phyloP scores from a whole-genome alignment of 441 rosid genomes.

The Euphorbia celastroides region DNA sequence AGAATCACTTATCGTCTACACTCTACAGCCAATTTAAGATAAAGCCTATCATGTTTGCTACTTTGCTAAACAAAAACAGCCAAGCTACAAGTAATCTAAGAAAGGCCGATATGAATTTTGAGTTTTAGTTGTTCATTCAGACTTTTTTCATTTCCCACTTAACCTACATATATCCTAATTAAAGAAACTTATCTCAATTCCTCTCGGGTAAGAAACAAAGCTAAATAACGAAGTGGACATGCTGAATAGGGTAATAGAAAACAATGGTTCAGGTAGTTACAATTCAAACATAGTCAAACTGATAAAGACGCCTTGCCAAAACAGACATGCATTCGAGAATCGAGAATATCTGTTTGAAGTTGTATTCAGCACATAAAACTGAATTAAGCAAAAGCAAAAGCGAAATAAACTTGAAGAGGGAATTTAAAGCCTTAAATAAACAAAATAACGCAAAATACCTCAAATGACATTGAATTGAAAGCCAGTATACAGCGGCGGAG shows the following conservation, averaged over 20 bases:
- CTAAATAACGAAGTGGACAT: neutral
- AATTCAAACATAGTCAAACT: neutral
- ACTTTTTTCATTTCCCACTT: neutral
- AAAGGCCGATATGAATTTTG: neutral
- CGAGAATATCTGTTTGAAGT: neutral
- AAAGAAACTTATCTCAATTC: neutral
- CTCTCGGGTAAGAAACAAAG: neutral
- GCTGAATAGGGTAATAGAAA: neutral
- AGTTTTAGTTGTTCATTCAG: neutral
- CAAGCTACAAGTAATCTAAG: neutral
- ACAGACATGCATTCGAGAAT: neutral
- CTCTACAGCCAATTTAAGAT: neutral
- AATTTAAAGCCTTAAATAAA: conserved; percentile 3
- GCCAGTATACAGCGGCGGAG: conserved; percentile 84
- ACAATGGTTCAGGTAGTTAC: neutral
- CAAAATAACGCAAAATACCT: conserved; percentile 35
- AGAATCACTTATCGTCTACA: neutral
- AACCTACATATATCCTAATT: neutral
- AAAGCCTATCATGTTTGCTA: neutral
- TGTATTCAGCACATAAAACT: neutral
- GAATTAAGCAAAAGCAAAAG: neutral
- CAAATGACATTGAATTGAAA: conserved; percentile 69
- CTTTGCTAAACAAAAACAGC: neutral
- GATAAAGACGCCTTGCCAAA: neutral
- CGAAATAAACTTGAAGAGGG: neutral